phyloP scores from a whole-genome alignment of 352 stramenopile species.

The Globisporangium acanthophoron region DNA sequence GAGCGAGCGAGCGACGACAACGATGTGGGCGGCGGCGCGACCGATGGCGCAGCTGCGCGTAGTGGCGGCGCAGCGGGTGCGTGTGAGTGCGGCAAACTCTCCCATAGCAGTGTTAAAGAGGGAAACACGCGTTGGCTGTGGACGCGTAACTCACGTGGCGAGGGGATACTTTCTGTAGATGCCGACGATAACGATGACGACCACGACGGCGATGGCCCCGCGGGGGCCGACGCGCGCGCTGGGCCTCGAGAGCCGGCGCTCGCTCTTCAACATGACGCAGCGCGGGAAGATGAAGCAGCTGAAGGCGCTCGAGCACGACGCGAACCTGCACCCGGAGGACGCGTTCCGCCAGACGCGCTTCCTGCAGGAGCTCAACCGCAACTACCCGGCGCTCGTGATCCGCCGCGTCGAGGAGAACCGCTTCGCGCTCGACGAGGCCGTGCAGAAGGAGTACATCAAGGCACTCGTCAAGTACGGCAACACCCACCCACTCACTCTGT shows the following conservation, averaged over 20 bases:
- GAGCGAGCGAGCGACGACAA: neutral
- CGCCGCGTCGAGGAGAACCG: conserved; percentile 80
- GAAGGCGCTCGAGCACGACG: conserved; percentile 79
- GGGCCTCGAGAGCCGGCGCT: conserved; percentile 30
- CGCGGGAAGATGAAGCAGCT: conserved; percentile 74
- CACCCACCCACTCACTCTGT: neutral
- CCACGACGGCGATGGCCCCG: neutral
- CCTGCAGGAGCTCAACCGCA: conserved; percentile 84
- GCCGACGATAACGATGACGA: neutral
- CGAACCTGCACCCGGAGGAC: conserved; percentile 72
- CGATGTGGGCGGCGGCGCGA: conserved; percentile 8
- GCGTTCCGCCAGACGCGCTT: conserved; percentile 75
- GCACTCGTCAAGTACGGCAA: conserved; percentile 69
- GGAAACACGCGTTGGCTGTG: neutral
- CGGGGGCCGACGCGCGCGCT: neutral
- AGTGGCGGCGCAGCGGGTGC: neutral
- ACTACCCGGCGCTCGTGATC: conserved; percentile 78
- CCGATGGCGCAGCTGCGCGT: conserved; percentile 9
- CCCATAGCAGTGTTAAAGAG: neutral
- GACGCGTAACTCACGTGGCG: neutral
- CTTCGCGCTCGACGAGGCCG: conserved; percentile 73
- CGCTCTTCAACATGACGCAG: conserved; percentile 79
- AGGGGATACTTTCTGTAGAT: neutral
- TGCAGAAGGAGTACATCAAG: conserved; percentile 89
- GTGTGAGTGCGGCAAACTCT: neutral